These are phyloP conservation scores for Colletotrichum godetiae DNA, from an alignment of 2,329 filamentous ascomycete genomes.

Conservation along the genomic window DNA sequence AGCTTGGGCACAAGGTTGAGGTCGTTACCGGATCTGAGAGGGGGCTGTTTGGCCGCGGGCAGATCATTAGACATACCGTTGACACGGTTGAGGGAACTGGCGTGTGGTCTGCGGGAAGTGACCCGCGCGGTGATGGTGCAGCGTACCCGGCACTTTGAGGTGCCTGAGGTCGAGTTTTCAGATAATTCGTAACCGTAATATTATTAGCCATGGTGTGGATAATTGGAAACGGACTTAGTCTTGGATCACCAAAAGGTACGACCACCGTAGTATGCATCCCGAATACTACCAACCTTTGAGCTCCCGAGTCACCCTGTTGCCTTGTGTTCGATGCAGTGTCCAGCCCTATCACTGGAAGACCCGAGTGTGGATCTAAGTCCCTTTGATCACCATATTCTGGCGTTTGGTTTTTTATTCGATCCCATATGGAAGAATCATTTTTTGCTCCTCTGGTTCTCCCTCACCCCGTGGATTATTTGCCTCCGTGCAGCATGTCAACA, in stretches of 20 bases:
- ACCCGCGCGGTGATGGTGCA: constrained; percentile 85
- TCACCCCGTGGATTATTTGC: too few relatives aligned
- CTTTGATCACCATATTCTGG: too few relatives aligned
- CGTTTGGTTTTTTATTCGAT: too few relatives aligned
- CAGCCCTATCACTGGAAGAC: too few relatives aligned
- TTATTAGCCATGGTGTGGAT: background rate
- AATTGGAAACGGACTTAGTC: background rate
- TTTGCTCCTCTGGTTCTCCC: too few relatives aligned
- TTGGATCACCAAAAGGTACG: background rate
- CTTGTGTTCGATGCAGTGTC: background rate
- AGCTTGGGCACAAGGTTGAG: constrained; percentile 78
- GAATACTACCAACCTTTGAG: background rate
- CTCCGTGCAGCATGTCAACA: too few relatives aligned
- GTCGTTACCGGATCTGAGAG: constrained; percentile 75
- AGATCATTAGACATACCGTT: constrained; percentile 83
- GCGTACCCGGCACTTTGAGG: constrained; percentile 60
- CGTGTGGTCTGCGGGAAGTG: constrained; percentile 90
- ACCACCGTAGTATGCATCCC: background rate
- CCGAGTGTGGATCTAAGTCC: too few relatives aligned
- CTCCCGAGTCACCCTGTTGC: background rate
- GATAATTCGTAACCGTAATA: background rate
- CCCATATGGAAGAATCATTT: too few relatives aligned
- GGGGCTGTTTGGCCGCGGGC: constrained; percentile 83
- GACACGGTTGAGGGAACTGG: constrained; percentile 75
- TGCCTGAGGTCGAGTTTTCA: background rate